Evolutionary conservation across 2,329 filamentous ascomycete genomes (phyloP), one percentile per base, ranked within the genome.

Genomic region (Geosmithia morbida): DNA sequence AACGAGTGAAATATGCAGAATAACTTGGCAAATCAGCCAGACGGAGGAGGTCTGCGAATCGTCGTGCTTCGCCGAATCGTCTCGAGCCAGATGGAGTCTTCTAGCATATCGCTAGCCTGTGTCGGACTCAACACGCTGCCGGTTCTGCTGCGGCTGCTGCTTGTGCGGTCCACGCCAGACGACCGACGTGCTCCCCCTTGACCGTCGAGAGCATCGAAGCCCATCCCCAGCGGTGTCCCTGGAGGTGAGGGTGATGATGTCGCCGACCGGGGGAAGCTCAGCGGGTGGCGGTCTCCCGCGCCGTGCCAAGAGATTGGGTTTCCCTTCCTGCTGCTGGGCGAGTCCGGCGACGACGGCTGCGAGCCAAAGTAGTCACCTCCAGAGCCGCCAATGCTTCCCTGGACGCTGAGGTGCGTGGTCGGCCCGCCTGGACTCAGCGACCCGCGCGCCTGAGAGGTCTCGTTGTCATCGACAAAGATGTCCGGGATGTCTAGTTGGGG

Each of bases 11-110:
- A 11, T 3, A 11, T 7, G 13, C 6, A 37, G 33, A 37, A 37
- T 7, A 16, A 16, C 33, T 11, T 37, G 11, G 11, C 33, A 11
- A 6, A 13, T 16, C 13, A 37, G 11, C 33, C 33, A 37, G 64
- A 61, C 40, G 59, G 59, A 20, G 67, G 61, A 16, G 67, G 65
- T 53, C 65, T 68, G 46, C 67, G 67, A 47, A 74, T 75, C 47
- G 88, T 95, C 55, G 92, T 87, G 66, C 87, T 94, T 51, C 87
- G 76, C 52, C 88, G 75, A 53, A 96, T 88, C 69, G 86, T 94
- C 66, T 94, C 87, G 46, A 90, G 86, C 90, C 90, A 97, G 16
- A 85, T 83, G 17, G 87, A 92, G 57, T 90, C 85, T 57, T 92
- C 87, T 48, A 97, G 74, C 59, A 92, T 85, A 54, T 88, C 81